Evolutionary conservation across 2,329 filamentous ascomycete species (phyloP).

Genomic region (Fusarium bulbicola): DNA sequence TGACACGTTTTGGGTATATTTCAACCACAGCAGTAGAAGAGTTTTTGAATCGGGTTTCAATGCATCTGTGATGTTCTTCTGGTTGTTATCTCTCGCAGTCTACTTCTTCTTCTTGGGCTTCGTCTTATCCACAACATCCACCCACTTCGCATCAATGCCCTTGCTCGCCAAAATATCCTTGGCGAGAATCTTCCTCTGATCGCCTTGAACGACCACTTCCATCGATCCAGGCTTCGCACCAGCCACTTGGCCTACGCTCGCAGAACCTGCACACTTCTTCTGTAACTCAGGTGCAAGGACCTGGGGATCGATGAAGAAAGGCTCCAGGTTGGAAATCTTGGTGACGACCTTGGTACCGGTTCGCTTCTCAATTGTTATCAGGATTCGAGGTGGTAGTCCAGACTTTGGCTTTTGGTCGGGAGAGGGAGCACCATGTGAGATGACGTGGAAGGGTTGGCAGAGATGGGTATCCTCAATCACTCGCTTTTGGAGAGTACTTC

Average conservation of each 20-base stretch:
- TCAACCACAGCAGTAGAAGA: no score
- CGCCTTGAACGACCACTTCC: slow-evolving; percentile 38
- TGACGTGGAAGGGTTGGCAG: slow-evolving; percentile 34
- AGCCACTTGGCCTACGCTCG: slow-evolving; percentile 34
- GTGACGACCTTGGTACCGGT: slow-evolving; percentile 38
- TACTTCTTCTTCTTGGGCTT: slow-evolving; percentile 35
- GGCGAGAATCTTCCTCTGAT: slow-evolving; percentile 29
- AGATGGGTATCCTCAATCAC: slow-evolving; percentile 30
- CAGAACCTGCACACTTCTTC: slow-evolving; percentile 37
- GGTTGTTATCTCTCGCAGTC: no score
- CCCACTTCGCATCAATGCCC: slow-evolving; percentile 34
- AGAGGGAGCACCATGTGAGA: slow-evolving; percentile 5
- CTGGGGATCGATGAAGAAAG: slow-evolving; percentile 34
- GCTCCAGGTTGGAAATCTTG: slow-evolving; percentile 36
- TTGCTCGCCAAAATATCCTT: slow-evolving; percentile 21
- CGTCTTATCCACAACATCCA: slow-evolving; percentile 34
- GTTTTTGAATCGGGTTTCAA: no score
- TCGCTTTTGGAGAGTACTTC: slow-evolving; percentile 33
- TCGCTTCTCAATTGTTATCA: slow-evolving; percentile 36
- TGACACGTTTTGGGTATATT: no score
- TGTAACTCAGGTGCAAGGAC: slow-evolving; percentile 35
- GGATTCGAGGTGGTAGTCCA: slow-evolving; percentile 24
- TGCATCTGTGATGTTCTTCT: no score
- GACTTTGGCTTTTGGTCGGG: slow-evolving; percentile 35
- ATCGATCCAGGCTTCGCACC: slow-evolving; percentile 33